These are phyloP conservation scores for Agroathelia rolfsii DNA, from an alignment of 1,284 basidiomycete genomes.

Conservation along the genomic window DNA sequence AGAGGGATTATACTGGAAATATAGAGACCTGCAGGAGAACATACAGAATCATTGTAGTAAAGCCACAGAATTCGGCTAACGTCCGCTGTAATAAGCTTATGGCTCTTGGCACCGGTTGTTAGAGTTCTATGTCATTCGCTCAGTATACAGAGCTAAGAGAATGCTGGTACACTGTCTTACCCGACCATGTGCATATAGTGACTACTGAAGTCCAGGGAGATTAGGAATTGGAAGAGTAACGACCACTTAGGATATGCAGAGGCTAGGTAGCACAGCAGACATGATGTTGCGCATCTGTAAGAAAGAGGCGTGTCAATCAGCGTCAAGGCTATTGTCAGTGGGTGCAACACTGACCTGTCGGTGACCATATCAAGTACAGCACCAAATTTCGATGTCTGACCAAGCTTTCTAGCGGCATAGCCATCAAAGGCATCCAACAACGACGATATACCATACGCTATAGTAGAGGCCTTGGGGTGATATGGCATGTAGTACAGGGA, in stretches of 20 bases:
- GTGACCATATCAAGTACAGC: conserved; percentile 99
- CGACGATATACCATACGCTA: conserved; percentile 88
- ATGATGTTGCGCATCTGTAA: conserved; percentile 87
- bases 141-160: background rate
- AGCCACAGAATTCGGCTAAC: conserved; percentile 87
- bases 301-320: conserved; percentile 6
- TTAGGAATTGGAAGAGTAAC: conserved; percentile 87
- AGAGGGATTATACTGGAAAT: conserved; percentile 3
- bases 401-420: conserved; percentile 81
- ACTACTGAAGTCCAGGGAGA: conserved; percentile 94
- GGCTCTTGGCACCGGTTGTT: conserved; percentile 84
- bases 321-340: conserved; percentile 1
- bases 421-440: conserved; percentile 95
- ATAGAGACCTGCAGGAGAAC: conserved; percentile 20
- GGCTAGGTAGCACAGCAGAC: conserved; percentile 89
- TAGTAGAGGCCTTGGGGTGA: conserved; percentile 87
- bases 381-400: conserved; percentile 93
- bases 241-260: conserved; percentile 81
- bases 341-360: conserved; percentile 61
- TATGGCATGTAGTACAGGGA: conserved; percentile 92
- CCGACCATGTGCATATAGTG: conserved; percentile 99
- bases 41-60: conserved; percentile 90
- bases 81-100: conserved; percentile 87
- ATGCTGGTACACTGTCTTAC: conserved; percentile 44
- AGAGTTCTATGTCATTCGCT: conserved; percentile 57